These are phyloP conservation scores for Endotrypanum monterogeii DNA, from an alignment of 208 protist genomes.

Conservation along the genomic window DNA sequence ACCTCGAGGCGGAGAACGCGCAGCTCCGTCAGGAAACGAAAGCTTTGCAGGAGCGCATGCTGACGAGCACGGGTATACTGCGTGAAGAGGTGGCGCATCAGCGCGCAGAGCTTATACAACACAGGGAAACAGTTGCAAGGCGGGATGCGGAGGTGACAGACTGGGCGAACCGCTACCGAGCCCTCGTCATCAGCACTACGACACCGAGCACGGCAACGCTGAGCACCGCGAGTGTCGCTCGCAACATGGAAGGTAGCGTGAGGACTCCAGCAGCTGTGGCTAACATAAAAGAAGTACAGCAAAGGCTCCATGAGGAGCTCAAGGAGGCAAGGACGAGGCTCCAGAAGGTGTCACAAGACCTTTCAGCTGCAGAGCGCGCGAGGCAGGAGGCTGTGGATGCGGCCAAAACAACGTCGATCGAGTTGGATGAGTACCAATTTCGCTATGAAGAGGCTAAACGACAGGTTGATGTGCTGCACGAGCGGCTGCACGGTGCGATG, in stretches of 20 bases:
- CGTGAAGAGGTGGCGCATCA: conserved; percentile 69
- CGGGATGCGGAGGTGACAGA: conserved; percentile 48
- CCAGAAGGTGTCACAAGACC: conserved; percentile 15
- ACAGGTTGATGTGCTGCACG: conserved; percentile 35
- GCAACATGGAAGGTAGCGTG: neutral
- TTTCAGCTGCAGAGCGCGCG: conserved; percentile 23
- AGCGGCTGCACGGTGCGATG: conserved; percentile 47
- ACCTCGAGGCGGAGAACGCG: conserved; percentile 48
- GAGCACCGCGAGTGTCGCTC: neutral
- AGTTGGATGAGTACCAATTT: conserved; percentile 41
- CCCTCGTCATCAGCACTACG: conserved; percentile 21
- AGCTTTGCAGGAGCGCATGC: conserved; percentile 54
- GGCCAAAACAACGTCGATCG: conserved; percentile 2
- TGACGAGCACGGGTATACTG: conserved; percentile 45
- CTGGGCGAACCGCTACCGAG: conserved; percentile 37
- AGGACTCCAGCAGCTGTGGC: neutral
- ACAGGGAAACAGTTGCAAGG: conserved; percentile 42
- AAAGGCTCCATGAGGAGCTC: conserved; percentile 29
- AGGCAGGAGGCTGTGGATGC: conserved; percentile 32
- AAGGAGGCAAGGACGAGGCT: conserved; percentile 29
- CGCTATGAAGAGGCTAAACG: conserved; percentile 41
- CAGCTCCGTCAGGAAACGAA: conserved; percentile 51
- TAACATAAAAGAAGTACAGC: conserved; percentile 17
- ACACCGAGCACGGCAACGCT: conserved; percentile 1
- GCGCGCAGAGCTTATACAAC: conserved; percentile 42